Evolutionary conservation across 768 basidiomycete species (phyloP), one percentile per base, ranked within the genome.

Genomic region (Boletus fagicola): DNA sequence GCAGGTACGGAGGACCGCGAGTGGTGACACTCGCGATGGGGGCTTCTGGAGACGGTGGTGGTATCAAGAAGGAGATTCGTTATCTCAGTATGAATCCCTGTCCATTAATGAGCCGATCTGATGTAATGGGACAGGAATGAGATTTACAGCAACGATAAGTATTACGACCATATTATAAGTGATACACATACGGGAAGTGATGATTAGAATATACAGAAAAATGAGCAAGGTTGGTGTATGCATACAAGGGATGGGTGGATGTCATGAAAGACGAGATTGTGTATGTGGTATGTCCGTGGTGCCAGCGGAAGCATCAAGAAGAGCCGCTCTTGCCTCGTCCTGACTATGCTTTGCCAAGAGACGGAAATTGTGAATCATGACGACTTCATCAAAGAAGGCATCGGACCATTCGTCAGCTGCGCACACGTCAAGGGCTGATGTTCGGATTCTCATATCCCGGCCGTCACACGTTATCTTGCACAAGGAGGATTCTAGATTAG

Each of bases 361-460:
- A 52, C 71, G 70, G 62, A 78, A 83, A 59, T 83, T 77, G 69
- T 82, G 74, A 65, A 84, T 77, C 80, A 83, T 81, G 52, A 84
- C 72, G 30, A 85, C 78, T 63, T 84, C 82, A 56, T 85, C 83
- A 55, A 85, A 85, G 67, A 84, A 80, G 51, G 75, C 63, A 68
- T 86, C 84, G 12, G 83, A 80, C 84, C 84, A 86, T 52, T 81
- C 76, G 56, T 80, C 75, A 28, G 68, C 59, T 16, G 57, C 40
- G 65, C 78, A 82, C 18, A 72, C 67, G 31, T 77, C 69, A n/a
- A 81, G 67, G 28, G 82, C 81, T 51, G 76, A 72, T 22, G 76
- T 72, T 55, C 81, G 77, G 57, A 85, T 69, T 42, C 82, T 80
- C 61, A 83, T 62, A 47, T 74, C 71, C 44, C 76, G 73, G 35